Base-by-base conservation (phyloP, 2,329 filamentous ascomycete species). In the Trichophaea hybrida region DNA sequence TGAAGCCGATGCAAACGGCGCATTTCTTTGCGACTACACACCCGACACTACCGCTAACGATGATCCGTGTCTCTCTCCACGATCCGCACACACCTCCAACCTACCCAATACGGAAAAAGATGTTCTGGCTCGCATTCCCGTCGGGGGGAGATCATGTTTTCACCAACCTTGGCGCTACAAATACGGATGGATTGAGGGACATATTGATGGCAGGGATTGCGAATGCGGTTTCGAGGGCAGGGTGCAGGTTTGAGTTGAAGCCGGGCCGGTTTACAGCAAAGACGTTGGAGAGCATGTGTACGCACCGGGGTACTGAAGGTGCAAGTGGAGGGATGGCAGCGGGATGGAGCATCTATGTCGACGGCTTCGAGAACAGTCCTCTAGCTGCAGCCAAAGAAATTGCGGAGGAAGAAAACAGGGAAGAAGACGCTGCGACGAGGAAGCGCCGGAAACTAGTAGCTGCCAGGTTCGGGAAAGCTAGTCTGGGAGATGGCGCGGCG, bases 181-280 rank as follows among this genome's bases (percentile, higher is more conserved):
- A 75, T 0, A 71, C 74, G 8, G 70, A 73, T 2, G 68, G 72
- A 0, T 73, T 93, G 32, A 80, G 84, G 58, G 81, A 79, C 43
- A 75, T 93, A 3, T 80, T 94, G 4, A 76, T 89, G 34, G 83
- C 89, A 62, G 86, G 86, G 1, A 82, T 95, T 6, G 87, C 88
- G 0, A 89, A 88, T 68, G 88, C 88, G 0, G 77, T 94, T 10
- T 93, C 87, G 0, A 78, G 82, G 12, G 85, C 86, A 0, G 79
- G 84, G 34, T 79, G 84, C 63, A 78, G 88, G 34, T 91, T 86
- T 65, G 78, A 81, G 0, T 74, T 95, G 0, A 79, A 81, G 62
- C 72, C 79, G 4, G 87, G 86, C 1, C 81, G 78, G 53, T 75
- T 94, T 17, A 78, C 79, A 0, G 86, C 86, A 13, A 83, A 81